Evolutionary conservation across 108 stramenopile genomes (phyloP).

Genomic region (Cyclostephanos invisitatus): DNA sequence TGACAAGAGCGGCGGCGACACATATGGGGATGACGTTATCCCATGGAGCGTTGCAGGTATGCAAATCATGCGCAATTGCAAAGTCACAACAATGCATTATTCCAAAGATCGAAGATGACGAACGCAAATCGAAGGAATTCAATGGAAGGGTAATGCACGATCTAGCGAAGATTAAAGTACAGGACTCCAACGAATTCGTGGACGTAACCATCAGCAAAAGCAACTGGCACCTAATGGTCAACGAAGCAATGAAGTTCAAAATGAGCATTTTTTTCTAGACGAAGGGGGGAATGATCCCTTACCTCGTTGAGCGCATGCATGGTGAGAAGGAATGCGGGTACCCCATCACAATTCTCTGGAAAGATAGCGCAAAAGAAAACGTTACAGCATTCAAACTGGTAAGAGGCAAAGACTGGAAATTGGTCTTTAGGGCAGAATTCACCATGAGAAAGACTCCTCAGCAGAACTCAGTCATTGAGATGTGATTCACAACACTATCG

Average conservation of each 20-base stretch:
- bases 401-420: conserved; percentile 20
- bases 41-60: conserved; percentile 8
- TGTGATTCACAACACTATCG: background rate
- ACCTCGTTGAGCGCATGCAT: conserved; percentile 2
- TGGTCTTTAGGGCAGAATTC: conserved; percentile 5
- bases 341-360: conserved; percentile 6
- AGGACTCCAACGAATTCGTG: background rate
- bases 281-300: conserved; percentile 13
- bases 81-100: conserved; percentile 29
- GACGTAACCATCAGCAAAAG: background rate
- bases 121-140: background rate
- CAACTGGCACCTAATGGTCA: conserved; percentile 19
- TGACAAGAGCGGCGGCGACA: background rate
- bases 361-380: conserved; percentile 34
- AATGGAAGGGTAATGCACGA: conserved; percentile 8
- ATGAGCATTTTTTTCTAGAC: conserved; percentile 7
- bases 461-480: conserved; percentile 14
- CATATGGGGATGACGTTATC: background rate
- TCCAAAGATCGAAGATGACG: conserved; percentile 3
- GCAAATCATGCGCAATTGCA: conserved; percentile 21
- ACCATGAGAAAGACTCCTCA: background rate
- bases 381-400: conserved; percentile 1
- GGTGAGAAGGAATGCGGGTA: conserved; percentile 7
- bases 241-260: conserved; percentile 21
- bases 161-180: background rate